Evolutionary conservation across 1,284 basidiomycete species (phyloP).

Genomic region (Trichosporon sp.): DNA sequence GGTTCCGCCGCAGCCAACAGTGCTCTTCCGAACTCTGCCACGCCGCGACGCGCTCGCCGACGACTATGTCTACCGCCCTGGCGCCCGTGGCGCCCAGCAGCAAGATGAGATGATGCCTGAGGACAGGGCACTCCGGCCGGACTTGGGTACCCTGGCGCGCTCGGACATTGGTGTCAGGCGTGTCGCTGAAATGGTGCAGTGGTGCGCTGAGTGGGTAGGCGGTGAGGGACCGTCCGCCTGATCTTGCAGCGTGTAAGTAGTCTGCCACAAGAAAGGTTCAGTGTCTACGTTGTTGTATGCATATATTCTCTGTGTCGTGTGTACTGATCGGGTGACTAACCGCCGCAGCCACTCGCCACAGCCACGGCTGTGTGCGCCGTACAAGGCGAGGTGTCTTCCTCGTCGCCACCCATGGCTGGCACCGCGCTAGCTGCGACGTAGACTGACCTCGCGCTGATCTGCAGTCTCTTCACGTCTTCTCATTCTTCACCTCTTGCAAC

Average conservation of each 20-base stretch:
- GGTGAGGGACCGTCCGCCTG: slow-evolving; percentile 36
- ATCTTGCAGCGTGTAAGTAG: background rate
- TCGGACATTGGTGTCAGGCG: slow-evolving; percentile 45
- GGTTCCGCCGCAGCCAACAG: slow-evolving; percentile 29
- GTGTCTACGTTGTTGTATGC: slow-evolving; percentile 16
- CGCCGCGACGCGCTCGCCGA: slow-evolving; percentile 30
- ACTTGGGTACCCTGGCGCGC: slow-evolving; percentile 42
- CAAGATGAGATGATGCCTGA: slow-evolving; percentile 19
- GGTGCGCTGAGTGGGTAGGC: slow-evolving; percentile 50
- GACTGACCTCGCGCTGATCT: background rate
- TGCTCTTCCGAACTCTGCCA: slow-evolving; percentile 50
- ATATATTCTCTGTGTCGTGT: background rate
- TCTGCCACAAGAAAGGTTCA: background rate
- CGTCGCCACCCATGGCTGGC: background rate
- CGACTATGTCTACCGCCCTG: slow-evolving; percentile 40
- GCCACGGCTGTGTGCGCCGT: too few relatives aligned
- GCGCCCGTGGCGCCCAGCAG: background rate
- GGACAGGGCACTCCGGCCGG: slow-evolving; percentile 39
- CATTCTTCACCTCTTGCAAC: too few relatives aligned
- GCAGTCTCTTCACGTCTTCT: too few relatives aligned
- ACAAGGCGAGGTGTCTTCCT: slow-evolving; percentile 1
- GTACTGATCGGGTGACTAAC: background rate
- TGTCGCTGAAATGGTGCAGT: slow-evolving; percentile 43
- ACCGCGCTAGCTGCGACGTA: background rate
- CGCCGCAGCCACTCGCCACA: background rate